Conservation (phyloP, 2,329 filamentous ascomycete species). For the Plenodomus tracheiphilus region DNA sequence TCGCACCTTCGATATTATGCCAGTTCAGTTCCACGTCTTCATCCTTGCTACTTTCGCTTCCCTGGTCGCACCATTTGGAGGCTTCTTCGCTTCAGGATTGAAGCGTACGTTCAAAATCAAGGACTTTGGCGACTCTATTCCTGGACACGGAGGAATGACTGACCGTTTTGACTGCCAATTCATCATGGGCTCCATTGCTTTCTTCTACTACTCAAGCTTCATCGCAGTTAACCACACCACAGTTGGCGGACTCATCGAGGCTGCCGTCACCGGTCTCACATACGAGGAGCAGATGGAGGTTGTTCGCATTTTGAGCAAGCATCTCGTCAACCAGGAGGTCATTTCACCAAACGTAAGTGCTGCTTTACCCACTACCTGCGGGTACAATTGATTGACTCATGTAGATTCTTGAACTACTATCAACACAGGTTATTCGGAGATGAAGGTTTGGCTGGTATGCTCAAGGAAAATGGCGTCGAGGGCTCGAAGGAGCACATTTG, state of each 20-base stretch:
- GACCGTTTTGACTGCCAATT: slow-evolving; percentile 99
- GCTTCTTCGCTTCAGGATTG: slow-evolving; percentile 95
- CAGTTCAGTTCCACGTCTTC: slow-evolving; percentile 92
- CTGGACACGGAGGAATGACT: slow-evolving; percentile 95
- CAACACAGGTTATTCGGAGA: slow-evolving; percentile 23
- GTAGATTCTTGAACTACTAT: slow-evolving; percentile 33
- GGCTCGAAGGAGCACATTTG: neutral
- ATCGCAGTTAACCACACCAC: slow-evolving; percentile 85
- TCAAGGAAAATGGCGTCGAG: neutral
- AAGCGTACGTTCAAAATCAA: slow-evolving; percentile 99
- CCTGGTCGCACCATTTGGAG: slow-evolving; percentile 93
- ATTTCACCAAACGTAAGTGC: slow-evolving; percentile 57
- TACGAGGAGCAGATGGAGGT: slow-evolving; percentile 88
- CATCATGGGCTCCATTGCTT: slow-evolving; percentile 99
- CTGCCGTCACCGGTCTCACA: slow-evolving; percentile 84
- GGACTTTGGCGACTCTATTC: slow-evolving; percentile 98
- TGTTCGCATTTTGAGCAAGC: slow-evolving; percentile 64
- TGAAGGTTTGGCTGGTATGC: slow-evolving; percentile 9
- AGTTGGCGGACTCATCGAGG: slow-evolving; percentile 86
- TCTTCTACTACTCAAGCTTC: slow-evolving; percentile 98
- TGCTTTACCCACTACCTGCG: neutral
- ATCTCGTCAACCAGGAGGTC: slow-evolving; percentile 65
- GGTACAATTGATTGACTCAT: slow-evolving; percentile 1
- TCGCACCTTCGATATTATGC: slow-evolving; percentile 75
- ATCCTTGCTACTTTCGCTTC: slow-evolving; percentile 92